A percentile compares a stretch with the other conserved stretches of the same genome.
These are phyloP conservation scores for Apiospora malaysiana DNA, from an alignment of 2,329 filamentous ascomycete species.

Conservation along the genomic window DNA sequence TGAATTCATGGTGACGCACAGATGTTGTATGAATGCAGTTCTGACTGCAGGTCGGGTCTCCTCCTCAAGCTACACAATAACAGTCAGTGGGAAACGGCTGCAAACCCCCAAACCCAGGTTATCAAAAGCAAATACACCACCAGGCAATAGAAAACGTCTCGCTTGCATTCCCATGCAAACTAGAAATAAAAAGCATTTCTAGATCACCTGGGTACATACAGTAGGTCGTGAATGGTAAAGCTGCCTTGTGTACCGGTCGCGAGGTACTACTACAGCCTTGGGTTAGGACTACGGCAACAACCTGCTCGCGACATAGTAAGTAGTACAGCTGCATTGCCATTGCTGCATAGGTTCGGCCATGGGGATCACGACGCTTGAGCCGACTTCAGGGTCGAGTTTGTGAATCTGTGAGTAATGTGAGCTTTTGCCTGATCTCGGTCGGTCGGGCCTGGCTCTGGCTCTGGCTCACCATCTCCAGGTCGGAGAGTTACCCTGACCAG, in stretches of 20 bases:
- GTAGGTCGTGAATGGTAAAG: background rate
- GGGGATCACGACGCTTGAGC: background rate
- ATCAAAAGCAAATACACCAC: background rate
- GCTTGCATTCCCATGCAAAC: conserved; percentile 1
- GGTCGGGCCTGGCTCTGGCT: background rate
- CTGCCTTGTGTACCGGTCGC: background rate
- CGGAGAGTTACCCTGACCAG: background rate
- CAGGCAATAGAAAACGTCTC: background rate
- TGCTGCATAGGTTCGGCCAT: no score
- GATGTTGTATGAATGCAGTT: conserved; percentile 4
- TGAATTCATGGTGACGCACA: background rate
- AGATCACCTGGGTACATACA: background rate
- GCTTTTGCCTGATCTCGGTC: no score
- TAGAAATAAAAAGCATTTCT: background rate
- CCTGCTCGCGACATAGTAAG: background rate
- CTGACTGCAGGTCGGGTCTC: conserved; percentile 8
- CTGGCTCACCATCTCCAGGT: conserved; percentile 4
- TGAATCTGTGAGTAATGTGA: background rate
- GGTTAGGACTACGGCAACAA: no score
- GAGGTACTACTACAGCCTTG: background rate
- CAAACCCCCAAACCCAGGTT: background rate
- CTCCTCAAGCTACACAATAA: background rate
- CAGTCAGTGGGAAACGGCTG: background rate
- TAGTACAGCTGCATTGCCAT: background rate
- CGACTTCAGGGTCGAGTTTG: background rate